Evolutionary conservation across 495 filamentous ascomycete genomes (phyloP).

Genomic region (Cryomyces minteri): DNA sequence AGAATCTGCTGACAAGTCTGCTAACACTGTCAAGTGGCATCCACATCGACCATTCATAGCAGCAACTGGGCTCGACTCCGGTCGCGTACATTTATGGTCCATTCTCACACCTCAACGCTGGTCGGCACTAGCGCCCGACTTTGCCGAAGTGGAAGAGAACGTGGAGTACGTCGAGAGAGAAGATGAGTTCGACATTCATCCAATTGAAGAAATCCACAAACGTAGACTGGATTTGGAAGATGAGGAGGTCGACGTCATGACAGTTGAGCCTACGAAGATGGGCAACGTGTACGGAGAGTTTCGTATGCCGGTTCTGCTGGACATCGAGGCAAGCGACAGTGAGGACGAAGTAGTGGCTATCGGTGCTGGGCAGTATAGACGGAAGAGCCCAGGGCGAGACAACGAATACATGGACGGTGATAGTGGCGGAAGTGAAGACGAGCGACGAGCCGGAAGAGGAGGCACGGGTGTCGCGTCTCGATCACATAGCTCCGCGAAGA

Average conservation of each 20-base stretch:
- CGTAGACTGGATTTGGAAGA: constrained; percentile 76
- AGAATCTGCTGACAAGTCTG: not conserved
- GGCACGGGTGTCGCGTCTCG: constrained; percentile 15
- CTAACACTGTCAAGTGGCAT: constrained; percentile 44
- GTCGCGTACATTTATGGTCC: constrained; percentile 82
- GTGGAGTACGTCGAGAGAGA: constrained; percentile 89
- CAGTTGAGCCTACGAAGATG: constrained; percentile 45
- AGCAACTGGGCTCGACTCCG: constrained; percentile 76
- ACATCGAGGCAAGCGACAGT: constrained; percentile 55
- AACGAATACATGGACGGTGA: constrained; percentile 30
- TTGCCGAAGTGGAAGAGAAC: constrained; percentile 94
- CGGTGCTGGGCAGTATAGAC: constrained; percentile 64
- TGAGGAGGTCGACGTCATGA: constrained; percentile 74
- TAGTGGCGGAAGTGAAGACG: constrained; percentile 26
- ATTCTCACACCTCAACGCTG: constrained; percentile 84
- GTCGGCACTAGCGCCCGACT: constrained; percentile 93
- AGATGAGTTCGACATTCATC: constrained; percentile 96
- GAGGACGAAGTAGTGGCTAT: constrained; percentile 83
- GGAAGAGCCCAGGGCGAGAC: constrained; percentile 47
- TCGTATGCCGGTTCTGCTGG: constrained; percentile 71
- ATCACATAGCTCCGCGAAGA: constrained; percentile 1
- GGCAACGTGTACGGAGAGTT: constrained; percentile 46
- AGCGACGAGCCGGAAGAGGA: constrained; percentile 12
- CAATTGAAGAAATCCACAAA: constrained; percentile 85
- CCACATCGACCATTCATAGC: constrained; percentile 74